Percentiles rank a stretch among this genome's conserved stretches.
Conservation (phyloP, 1,139 yeast genomes). For the Blastobotrys niveus region DNA sequence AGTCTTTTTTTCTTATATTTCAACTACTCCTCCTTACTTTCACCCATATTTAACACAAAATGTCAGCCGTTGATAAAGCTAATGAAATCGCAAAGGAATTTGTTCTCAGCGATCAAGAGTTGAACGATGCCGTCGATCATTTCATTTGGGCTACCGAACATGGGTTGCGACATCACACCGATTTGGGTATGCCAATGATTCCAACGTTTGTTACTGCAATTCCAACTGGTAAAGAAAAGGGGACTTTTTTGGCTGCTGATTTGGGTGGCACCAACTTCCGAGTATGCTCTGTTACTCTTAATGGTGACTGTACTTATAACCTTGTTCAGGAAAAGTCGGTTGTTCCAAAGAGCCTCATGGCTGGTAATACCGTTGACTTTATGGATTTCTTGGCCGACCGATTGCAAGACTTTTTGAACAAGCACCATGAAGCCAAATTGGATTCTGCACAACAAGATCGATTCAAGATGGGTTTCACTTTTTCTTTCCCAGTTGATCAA, state of each 20-base stretch:
- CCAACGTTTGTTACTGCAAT: conserved; percentile 76
- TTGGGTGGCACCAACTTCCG: conserved; percentile 86
- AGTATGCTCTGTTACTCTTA: conserved; percentile 73
- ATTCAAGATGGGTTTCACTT: conserved; percentile 82
- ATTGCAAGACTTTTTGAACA: conserved; percentile 54
- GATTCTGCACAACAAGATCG: conserved; percentile 18
- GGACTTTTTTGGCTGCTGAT: conserved; percentile 75
- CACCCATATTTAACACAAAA: neutral
- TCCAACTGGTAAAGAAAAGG: conserved; percentile 75
- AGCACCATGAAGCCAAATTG: conserved; percentile 45
- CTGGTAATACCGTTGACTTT: conserved; percentile 49
- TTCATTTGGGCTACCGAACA: conserved; percentile 40
- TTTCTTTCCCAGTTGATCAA: conserved; percentile 87
- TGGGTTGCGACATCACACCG: conserved; percentile 28
- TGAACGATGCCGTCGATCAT: conserved; percentile 55
- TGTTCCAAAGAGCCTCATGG: conserved; percentile 70
- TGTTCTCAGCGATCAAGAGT: conserved; percentile 44
- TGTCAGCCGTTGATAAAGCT: conserved; percentile 30
- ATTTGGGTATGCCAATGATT: conserved; percentile 72
- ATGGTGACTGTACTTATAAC: conserved; percentile 74
- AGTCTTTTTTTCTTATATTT: too few species aligned
- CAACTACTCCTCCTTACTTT: too few species aligned
- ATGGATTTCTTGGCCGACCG: conserved; percentile 70
- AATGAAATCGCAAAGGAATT: conserved; percentile 52
- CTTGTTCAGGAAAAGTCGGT: conserved; percentile 67